Evolutionary conservation across 1,284 basidiomycete species (phyloP), one percentile per base, ranked within the genome.

Genomic region (Stygiomarasmius scandens): DNA sequence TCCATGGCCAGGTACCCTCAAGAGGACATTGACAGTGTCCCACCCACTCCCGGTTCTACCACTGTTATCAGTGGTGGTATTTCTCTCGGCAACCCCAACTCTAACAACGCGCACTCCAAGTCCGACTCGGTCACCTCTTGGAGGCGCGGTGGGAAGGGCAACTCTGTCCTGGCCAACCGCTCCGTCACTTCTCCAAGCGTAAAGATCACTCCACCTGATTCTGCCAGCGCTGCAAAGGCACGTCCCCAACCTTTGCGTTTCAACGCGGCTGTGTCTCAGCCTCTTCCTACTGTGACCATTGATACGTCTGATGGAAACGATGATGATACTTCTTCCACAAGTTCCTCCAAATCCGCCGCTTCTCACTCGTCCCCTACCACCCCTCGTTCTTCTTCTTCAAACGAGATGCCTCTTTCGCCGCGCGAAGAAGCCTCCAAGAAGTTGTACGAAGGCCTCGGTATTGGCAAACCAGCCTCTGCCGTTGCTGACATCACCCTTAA

Each of bases 371-470:
- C 88, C 55, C 89, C 89, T 4, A 84, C 85, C 56, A 90, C 90
- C 1, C 89, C 90, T 22, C 82, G 83, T 58, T 89, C 89, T n/a
- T 77, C 83, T 49, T 81, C 83, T 55, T 87, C 86, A 22, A 76
- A 79, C 62, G 81, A 84, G 58, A 77, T 78, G 60, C 80, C 85
- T 59, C 82, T 91, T 62, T 90, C 88, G 70, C 85, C 87, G 66
- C 86, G 89, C 74, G 91, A 93, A 73, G 89, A 89, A 70, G 88
- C 84, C 14, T 72, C 85, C 36, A 92, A 90, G 83, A 91, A 90
- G 74, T 73, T 92, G 58, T 93, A 90, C 68, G 91, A 93, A 73
- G 90, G 90, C 44, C 81, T 93, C 36, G 89, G 91, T 14, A 80
- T 92, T 53, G 89, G 89, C 47, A 82, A 89, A 56, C 81, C 86